A percentile compares a stretch with the other conserved stretches of the same genome.
phyloP scores from a whole-genome alignment of 768 basidiomycete genomes.

The Suillus placidus region DNA sequence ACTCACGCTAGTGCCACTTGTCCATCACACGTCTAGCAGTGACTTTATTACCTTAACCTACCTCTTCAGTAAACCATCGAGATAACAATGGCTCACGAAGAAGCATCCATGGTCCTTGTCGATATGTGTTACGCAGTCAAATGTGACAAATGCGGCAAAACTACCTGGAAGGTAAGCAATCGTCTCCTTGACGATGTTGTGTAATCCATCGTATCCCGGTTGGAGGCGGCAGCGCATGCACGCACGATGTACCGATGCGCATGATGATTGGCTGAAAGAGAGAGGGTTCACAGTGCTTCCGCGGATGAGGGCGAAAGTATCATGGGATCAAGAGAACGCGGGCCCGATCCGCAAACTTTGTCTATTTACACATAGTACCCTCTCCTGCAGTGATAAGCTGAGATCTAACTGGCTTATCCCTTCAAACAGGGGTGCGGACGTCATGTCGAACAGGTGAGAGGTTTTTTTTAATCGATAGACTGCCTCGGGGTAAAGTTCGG shows the following conservation, averaged over 20 bases:
- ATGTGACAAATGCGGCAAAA: slow-evolving; percentile 67
- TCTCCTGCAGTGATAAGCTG: slow-evolving; percentile 3
- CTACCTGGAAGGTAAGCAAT: slow-evolving; percentile 65
- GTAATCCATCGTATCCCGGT: slow-evolving; percentile 19
- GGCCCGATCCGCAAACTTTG: slow-evolving; percentile 12
- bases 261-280: slow-evolving; percentile 18
- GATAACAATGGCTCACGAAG: slow-evolving; percentile 24
- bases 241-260: slow-evolving; percentile 15
- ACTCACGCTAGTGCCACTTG: slow-evolving; percentile 1
- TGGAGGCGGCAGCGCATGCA: slow-evolving; percentile 25
- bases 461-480: slow-evolving; percentile 19
- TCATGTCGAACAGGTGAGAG: slow-evolving; percentile 63
- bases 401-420: slow-evolving; percentile 12
- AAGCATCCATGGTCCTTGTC: slow-evolving; percentile 39
- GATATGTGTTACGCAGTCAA: slow-evolving; percentile 59
- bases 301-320: slow-evolving; percentile 17
- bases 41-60: slow-evolving; percentile 39
- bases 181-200: slow-evolving; percentile 31
- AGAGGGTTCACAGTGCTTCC: slow-evolving; percentile 17
- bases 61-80: slow-evolving; percentile 20
- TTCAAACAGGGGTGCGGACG: slow-evolving; percentile 64
- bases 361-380: slow-evolving; percentile 11
- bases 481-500: slow-evolving; percentile 20
- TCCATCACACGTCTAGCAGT: slow-evolving; percentile 3
- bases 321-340: slow-evolving; percentile 7